Conservation (phyloP, 805 yeast genomes). For the Yueomyces sinensis region DNA sequence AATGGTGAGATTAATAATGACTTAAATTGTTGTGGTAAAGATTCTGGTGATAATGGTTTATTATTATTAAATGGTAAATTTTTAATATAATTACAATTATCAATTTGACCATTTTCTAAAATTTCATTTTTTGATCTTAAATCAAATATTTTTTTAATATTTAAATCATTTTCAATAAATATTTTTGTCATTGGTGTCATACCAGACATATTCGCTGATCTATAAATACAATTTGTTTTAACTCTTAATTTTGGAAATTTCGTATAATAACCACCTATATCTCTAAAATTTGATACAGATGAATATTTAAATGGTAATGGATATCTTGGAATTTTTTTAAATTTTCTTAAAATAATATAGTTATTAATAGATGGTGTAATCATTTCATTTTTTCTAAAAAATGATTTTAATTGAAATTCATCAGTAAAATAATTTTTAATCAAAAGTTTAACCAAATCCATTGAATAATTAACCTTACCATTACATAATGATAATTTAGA, state of each 20-base stretch:
- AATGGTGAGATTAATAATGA: constrained; percentile 44
- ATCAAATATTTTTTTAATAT: constrained; percentile 46
- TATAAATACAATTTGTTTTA: constrained; percentile 39
- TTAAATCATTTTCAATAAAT: constrained; percentile 20
- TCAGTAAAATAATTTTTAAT: constrained; percentile 29
- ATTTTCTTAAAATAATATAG: constrained; percentile 5
- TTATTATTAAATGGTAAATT: constrained; percentile 37
- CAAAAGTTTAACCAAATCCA: constrained; percentile 30
- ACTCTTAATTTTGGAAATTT: constrained; percentile 28
- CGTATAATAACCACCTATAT: constrained; percentile 61
- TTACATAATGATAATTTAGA: constrained; percentile 31
- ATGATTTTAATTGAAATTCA: constrained; percentile 39
- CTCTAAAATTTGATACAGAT: constrained; percentile 54
- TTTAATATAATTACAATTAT: background rate
- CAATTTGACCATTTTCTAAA: constrained; percentile 18
- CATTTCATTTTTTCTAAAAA: constrained; percentile 21
- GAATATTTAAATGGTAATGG: constrained; percentile 13
- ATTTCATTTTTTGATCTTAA: constrained; percentile 52
- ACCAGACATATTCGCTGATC: constrained; percentile 48
- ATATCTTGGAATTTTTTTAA: constrained; percentile 11
- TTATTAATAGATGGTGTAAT: constrained; percentile 1
- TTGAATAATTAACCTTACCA: constrained; percentile 32
- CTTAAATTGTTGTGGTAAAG: constrained; percentile 41
- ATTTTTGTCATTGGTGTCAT: constrained; percentile 39
- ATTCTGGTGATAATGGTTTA: constrained; percentile 50